Evolutionary conservation across 805 yeast species (phyloP).

Genomic region (Zygotorulaspora sp.): DNA sequence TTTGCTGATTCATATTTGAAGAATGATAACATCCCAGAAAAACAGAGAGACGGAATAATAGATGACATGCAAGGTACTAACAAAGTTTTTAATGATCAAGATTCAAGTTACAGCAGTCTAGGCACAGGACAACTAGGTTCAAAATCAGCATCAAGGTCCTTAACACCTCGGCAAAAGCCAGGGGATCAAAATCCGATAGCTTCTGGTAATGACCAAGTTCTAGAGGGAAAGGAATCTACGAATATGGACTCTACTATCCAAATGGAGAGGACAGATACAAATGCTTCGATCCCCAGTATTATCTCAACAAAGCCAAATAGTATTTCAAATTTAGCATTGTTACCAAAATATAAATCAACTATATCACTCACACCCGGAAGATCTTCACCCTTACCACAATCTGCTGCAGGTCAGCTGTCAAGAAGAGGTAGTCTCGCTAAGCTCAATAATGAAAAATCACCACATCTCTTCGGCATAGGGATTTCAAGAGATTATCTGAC

Average conservation of each 20-base stretch:
- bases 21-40: slow-evolving; percentile 40
- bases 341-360: slow-evolving; percentile 27
- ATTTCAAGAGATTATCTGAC: slow-evolving; percentile 43
- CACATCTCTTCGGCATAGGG: slow-evolving; percentile 47
- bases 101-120: slow-evolving; percentile 6
- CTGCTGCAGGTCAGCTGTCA: slow-evolving; percentile 28
- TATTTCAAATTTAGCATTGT: slow-evolving; percentile 13
- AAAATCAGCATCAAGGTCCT: slow-evolving; percentile 24
- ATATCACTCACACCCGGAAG: slow-evolving; percentile 49
- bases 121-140: slow-evolving; percentile 15
- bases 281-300: slow-evolving; percentile 7
- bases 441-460: slow-evolving; percentile 38
- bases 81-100: slow-evolving; percentile 8
- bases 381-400: slow-evolving; percentile 45
- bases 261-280: slow-evolving; percentile 1
- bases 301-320: slow-evolving; percentile 15
- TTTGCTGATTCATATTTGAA: slow-evolving; percentile 42
- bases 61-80: slow-evolving; percentile 6
- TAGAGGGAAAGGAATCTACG: not conserved
- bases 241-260: not conserved
- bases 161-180: slow-evolving; percentile 23
- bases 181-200: slow-evolving; percentile 8
- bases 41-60: slow-evolving; percentile 6
- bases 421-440: slow-evolving; percentile 46
- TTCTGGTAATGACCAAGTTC: slow-evolving; percentile 3